phyloP scores from a whole-genome alignment of 2,329 filamentous ascomycete genomes.

The Fusarium tanahbumbuense region DNA sequence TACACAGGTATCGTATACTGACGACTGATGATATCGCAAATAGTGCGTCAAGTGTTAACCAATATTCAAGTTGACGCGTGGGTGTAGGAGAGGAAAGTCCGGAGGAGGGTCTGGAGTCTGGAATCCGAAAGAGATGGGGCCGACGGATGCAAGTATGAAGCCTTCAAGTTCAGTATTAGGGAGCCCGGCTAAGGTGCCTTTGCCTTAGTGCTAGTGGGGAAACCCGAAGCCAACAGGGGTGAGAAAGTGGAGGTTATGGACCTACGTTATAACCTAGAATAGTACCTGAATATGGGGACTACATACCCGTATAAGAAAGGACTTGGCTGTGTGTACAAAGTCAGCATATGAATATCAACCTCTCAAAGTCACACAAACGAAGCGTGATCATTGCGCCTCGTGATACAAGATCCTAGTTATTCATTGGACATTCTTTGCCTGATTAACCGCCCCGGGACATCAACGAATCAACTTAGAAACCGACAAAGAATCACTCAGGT shows the following conservation, averaged over 20 bases:
- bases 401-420: background rate
- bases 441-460: background rate
- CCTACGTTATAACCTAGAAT: background rate
- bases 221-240: constrained; percentile 14
- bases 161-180: background rate
- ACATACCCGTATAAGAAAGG: background rate
- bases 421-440: background rate
- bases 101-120: constrained; percentile 32
- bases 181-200: background rate
- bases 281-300: background rate
- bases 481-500: background rate
- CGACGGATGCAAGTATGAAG: constrained; percentile 1
- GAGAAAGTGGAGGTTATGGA: constrained; percentile 5
- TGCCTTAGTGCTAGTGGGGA: constrained; percentile 6
- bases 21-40: background rate
- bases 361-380: background rate
- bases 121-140: constrained; percentile 24
- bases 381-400: background rate
- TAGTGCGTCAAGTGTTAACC: constrained; percentile 3
- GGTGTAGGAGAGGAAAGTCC: constrained; percentile 30
- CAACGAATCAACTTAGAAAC: background rate
- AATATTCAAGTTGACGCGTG: constrained; percentile 24
- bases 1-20: background rate
- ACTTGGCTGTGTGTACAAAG: background rate
- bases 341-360: background rate